A percentile compares a stretch with the other conserved stretches of the same genome.
phyloP scores from a whole-genome alignment of 352 stramenopile genomes.

The Phytopythium kandeliae region DNA sequence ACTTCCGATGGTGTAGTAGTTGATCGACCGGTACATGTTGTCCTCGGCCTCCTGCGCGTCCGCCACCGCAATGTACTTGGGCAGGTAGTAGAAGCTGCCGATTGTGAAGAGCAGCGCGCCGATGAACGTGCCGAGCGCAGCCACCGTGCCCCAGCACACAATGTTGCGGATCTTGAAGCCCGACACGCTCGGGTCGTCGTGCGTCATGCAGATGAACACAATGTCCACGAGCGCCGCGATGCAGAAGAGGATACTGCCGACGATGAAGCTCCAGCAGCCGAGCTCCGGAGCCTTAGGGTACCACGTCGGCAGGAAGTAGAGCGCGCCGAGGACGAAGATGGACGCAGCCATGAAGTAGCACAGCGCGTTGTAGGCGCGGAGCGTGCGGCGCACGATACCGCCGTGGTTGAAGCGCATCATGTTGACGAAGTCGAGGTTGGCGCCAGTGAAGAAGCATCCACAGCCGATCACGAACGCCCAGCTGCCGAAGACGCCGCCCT shows the following conservation, averaged over 20 bases:
- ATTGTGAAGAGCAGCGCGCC: slow-evolving; percentile 72
- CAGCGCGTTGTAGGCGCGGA: slow-evolving; percentile 55
- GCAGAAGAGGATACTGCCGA: slow-evolving; percentile 66
- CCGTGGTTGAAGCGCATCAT: slow-evolving; percentile 53
- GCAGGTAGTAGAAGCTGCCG: slow-evolving; percentile 79
- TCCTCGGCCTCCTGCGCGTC: slow-evolving; percentile 34
- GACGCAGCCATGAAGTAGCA: slow-evolving; percentile 61
- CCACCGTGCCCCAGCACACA: slow-evolving; percentile 41
- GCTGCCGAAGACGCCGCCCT: slow-evolving; percentile 52
- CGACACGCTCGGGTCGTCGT: slow-evolving; percentile 36
- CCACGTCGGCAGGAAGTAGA: slow-evolving; percentile 76
- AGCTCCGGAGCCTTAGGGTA: slow-evolving; percentile 60
- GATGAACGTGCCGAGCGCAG: slow-evolving; percentile 47
- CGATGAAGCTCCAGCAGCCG: slow-evolving; percentile 71
- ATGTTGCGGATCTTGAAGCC: slow-evolving; percentile 55
- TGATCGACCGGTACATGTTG: slow-evolving; percentile 77
- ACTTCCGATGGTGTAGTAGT: slow-evolving; percentile 66
- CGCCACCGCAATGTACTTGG: slow-evolving; percentile 57
- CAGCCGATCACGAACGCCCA: slow-evolving; percentile 75
- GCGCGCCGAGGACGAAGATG: slow-evolving; percentile 69
- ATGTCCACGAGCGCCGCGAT: slow-evolving; percentile 53
- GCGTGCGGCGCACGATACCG: slow-evolving; percentile 34
- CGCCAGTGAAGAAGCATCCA: slow-evolving; percentile 56
- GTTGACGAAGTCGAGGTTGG: slow-evolving; percentile 72
- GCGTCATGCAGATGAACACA: slow-evolving; percentile 55